A percentile compares a stretch with the other conserved stretches of the same genome.
These are phyloP conservation scores for Nicotiana knightiana DNA, from an alignment of 257 asterid genomes.

Conservation along the genomic window DNA sequence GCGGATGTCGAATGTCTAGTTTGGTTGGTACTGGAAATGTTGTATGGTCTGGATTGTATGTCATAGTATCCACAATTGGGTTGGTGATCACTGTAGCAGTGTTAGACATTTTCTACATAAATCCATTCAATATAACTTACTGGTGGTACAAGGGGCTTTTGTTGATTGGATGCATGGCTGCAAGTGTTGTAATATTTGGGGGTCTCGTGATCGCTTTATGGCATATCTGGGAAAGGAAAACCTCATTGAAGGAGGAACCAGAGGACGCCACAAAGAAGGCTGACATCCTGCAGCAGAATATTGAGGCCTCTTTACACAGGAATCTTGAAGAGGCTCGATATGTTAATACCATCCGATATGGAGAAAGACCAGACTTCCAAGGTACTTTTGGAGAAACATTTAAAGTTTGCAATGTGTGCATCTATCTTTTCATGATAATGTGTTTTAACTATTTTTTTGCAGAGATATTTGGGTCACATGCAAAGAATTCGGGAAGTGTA, in stretches of 20 bases:
- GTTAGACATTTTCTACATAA: constrained; percentile 39
- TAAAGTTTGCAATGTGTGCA: too few species aligned
- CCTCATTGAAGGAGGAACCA: constrained; percentile 12
- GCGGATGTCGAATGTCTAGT: constrained; percentile 45
- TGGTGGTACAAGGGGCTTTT: constrained; percentile 78
- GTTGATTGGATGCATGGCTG: constrained; percentile 47
- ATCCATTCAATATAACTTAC: constrained; percentile 33
- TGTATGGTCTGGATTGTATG: constrained; percentile 67
- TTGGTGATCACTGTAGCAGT: constrained; percentile 36
- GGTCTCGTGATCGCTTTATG: constrained; percentile 53
- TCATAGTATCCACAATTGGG: constrained; percentile 48
- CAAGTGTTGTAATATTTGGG: constrained; percentile 51
- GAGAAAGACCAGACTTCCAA: constrained; percentile 62
- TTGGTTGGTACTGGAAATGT: constrained; percentile 73
- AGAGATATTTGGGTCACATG: constrained; percentile 44
- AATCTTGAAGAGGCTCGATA: constrained; percentile 25
- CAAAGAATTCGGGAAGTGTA: constrained; percentile 51
- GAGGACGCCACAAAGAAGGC: neutral
- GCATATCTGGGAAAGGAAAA: constrained; percentile 59
- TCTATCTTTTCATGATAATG: neutral
- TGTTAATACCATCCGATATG: constrained; percentile 31
- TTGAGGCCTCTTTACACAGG: constrained; percentile 10
- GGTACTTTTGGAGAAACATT: constrained; percentile 27
- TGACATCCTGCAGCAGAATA: constrained; percentile 5
- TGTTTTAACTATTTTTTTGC: constrained; percentile 6